phyloP scores from a whole-genome alignment of 2,329 filamentous ascomycete genomes.

The Colletotrichum sp. region DNA sequence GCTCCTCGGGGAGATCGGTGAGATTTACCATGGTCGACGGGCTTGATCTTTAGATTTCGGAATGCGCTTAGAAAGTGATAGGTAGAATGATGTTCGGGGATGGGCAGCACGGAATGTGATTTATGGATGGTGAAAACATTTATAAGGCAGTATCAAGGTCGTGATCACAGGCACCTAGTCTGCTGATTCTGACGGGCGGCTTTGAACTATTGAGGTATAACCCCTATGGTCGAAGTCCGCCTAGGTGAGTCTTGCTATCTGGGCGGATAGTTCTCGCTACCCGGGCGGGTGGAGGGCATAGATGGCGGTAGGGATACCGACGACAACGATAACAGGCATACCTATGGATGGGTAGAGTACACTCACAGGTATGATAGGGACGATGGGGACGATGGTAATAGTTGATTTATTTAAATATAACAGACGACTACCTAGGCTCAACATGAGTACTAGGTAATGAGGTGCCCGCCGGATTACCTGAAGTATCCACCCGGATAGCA shows the following conservation, averaged over 20 bases:
- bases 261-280: too few species aligned
- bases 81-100: background rate
- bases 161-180: background rate
- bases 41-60: fast-evolving
- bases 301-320: too few species aligned
- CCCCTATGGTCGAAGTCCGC: background rate
- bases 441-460: fast-evolving
- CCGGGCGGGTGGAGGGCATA: too few species aligned
- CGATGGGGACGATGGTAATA: too few species aligned
- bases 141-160: background rate
- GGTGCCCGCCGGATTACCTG: too few species aligned
- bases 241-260: too few species aligned
- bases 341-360: fast-evolving
- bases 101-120: background rate
- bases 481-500: too few species aligned
- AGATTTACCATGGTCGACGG: background rate
- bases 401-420: too few species aligned
- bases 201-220: background rate
- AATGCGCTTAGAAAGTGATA: background rate
- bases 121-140: background rate
- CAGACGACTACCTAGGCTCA: too few species aligned
- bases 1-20: background rate
- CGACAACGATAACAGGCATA: too few species aligned
- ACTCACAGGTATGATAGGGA: fast-evolving
- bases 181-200: background rate